Base-by-base conservation (phyloP, 305 asterid species). In the Fraxinus baroniana region DNA sequence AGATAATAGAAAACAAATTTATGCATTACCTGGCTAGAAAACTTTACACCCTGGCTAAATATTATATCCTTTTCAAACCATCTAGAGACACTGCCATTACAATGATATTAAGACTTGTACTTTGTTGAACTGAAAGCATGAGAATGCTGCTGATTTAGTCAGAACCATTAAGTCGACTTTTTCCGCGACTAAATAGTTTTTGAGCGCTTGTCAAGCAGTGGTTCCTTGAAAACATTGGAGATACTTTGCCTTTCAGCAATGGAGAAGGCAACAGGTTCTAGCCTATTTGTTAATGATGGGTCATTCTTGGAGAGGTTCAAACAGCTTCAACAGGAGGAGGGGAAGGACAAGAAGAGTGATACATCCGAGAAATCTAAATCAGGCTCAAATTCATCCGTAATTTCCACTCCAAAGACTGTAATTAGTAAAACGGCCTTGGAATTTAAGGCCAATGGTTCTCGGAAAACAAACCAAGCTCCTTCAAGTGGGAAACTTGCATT, bases 271-370 rank as follows among this genome's bases (percentile, higher is more conserved):
- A 85, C 73, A 81, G 90, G 87, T 87, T 83, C 86, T 76, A 86
- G 94, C 86, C 86, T 94, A 78, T 92, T 93, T 89, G 94, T 88
- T 82, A 94, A 94, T 81, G 98, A 94, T 85, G 98, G 98, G 64
- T 94, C 98, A 74, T 94, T 93, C 89, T 86, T 93, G 97, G 98
- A 92, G 97, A 93, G 92, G 89, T 94, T 94, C 89, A 94, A 92
- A 88, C 93, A 92, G 89, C 93, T 93, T 87, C 97, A 94, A 81
- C 90, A 91, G 84, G 89, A 91, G 89, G 85, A 91, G 83, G 91
- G 88, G 83, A 90, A 32, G 24, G 41, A 20, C 68, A 57, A 88
- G 87, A 92, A 91, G 85, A 81, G 62, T 62, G 82, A 82, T 74
- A 78, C 73, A 28, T 46, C 26, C n/a, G 89, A 81, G 83, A 91